phyloP scores from a whole-genome alignment of 345 rosid genomes.

The Salix viminalis region DNA sequence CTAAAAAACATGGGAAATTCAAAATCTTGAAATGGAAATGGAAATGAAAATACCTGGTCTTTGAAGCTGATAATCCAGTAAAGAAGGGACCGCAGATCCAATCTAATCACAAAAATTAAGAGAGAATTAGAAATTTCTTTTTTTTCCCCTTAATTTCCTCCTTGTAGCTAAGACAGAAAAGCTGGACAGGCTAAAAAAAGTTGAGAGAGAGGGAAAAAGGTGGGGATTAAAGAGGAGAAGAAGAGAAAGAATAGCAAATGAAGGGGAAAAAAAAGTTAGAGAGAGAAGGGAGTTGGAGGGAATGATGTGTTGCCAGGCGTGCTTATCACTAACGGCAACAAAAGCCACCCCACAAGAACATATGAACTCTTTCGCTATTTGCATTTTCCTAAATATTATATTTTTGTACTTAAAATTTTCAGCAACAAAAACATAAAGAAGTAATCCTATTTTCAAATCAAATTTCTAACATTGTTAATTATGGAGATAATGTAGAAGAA shows the following conservation, averaged over 20 bases:
- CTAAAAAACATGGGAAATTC: neutral
- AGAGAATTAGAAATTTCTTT: conserved; percentile 4
- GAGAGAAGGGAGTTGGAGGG: conserved; percentile 49
- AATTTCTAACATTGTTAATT: too few species aligned
- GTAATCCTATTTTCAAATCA: too few species aligned
- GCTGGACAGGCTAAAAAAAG: conserved; percentile 14
- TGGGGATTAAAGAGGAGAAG: conserved; percentile 7
- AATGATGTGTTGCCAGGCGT: conserved; percentile 93
- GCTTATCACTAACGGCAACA: conserved; percentile 88
- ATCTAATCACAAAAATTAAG: conserved; percentile 22
- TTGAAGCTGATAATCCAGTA: conserved; percentile 22
- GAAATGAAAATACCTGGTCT: conserved; percentile 28
- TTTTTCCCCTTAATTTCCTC: neutral
- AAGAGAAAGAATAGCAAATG: neutral
- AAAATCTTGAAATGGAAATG: neutral
- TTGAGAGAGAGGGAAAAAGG: conserved; percentile 27
- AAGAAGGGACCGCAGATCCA: conserved; percentile 51
- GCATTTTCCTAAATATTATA: neutral
- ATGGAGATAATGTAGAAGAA: too few species aligned
- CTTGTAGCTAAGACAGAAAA: conserved; percentile 17
- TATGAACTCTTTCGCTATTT: conserved; percentile 27
- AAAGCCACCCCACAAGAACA: conserved; percentile 29
- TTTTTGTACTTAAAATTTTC: too few species aligned
- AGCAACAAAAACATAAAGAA: too few species aligned
- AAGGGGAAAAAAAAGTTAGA: conserved; percentile 2